Evolutionary conservation across 1,139 yeast genomes (phyloP).

Genomic region (Candida albicans): DNA sequence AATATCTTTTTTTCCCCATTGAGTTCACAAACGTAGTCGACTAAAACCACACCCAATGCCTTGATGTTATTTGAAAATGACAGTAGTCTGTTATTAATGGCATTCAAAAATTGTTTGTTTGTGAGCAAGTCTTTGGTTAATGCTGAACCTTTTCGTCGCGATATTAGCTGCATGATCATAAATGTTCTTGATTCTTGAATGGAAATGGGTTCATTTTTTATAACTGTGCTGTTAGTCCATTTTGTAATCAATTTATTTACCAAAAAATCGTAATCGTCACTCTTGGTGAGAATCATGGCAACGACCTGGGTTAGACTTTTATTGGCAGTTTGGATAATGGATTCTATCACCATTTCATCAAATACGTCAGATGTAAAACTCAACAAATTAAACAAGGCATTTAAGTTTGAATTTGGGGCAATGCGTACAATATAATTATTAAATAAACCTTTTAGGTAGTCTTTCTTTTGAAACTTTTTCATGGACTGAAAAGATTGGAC

Average conservation of each 20-base stretch:
- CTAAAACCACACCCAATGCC: conserved; percentile 45
- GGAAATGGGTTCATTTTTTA: conserved; percentile 35
- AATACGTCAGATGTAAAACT: conserved; percentile 15
- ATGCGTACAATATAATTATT: conserved; percentile 4
- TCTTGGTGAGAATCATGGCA: conserved; percentile 11
- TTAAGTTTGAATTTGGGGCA: conserved; percentile 6
- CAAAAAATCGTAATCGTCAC: conserved; percentile 9
- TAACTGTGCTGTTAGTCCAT: conserved; percentile 33
- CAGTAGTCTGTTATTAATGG: conserved; percentile 45
- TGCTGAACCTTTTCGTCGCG: conserved; percentile 18
- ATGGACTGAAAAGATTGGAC: conserved; percentile 17
- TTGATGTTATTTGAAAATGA: conserved; percentile 44
- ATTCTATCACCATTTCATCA: conserved; percentile 18
- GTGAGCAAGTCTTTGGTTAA: conserved; percentile 22
- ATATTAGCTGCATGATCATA: conserved; percentile 28
- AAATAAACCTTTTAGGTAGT: conserved; percentile 15
- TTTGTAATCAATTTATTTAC: conserved; percentile 16
- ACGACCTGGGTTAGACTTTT: conserved; percentile 8
- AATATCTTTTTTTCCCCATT: conserved; percentile 38
- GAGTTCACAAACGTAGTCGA: conserved; percentile 43
- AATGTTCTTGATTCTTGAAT: conserved; percentile 38
- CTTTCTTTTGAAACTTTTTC: conserved; percentile 30
- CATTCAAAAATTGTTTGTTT: conserved; percentile 34
- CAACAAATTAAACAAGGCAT: conserved; percentile 11
- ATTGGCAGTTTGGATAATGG: conserved; percentile 9